Conservation (phyloP, 1,139 yeast genomes). For the Suhomyces yuchorum region DNA sequence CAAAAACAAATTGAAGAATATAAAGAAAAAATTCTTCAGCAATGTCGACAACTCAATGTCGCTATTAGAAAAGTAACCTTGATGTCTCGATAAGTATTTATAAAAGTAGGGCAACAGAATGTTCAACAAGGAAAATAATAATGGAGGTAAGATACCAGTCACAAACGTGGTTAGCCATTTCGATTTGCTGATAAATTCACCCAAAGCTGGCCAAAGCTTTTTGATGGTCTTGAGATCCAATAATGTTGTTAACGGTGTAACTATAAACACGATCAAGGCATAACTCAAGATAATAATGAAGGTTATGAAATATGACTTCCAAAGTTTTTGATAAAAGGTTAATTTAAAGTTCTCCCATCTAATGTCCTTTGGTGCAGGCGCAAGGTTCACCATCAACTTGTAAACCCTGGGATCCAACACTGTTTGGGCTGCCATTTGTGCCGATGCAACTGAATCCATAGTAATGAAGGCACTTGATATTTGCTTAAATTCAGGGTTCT, state of each 20-base stretch:
- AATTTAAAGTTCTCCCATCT: constrained; percentile 74
- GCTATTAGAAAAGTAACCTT: constrained; percentile 78
- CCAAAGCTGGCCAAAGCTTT: constrained; percentile 74
- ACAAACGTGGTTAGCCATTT: constrained; percentile 73
- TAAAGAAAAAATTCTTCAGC: constrained; percentile 79
- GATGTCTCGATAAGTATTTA: constrained; percentile 65
- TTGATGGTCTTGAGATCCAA: constrained; percentile 70
- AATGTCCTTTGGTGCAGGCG: constrained; percentile 82
- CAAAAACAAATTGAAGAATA: constrained; percentile 80
- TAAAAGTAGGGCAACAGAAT: constrained; percentile 74
- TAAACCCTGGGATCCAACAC: constrained; percentile 77
- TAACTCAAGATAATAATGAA: constrained; percentile 62
- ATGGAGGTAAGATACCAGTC: constrained; percentile 55
- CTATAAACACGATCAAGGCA: constrained; percentile 67
- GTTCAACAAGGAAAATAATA: constrained; percentile 67
- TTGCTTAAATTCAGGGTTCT: constrained; percentile 32
- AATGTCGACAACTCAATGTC: constrained; percentile 80
- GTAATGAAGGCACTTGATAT: constrained; percentile 77
- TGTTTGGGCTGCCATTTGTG: constrained; percentile 86
- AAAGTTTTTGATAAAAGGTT: constrained; percentile 54
- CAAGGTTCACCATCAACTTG: constrained; percentile 66
- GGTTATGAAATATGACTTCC: constrained; percentile 63
- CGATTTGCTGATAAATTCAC: constrained; percentile 56
- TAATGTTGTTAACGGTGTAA: constrained; percentile 72
- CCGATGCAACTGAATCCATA: constrained; percentile 82